Percentiles rank a stretch among this genome's conserved stretches.
phyloP scores from a whole-genome alignment of 768 basidiomycete species.

The Kwoniella botswanensis region DNA sequence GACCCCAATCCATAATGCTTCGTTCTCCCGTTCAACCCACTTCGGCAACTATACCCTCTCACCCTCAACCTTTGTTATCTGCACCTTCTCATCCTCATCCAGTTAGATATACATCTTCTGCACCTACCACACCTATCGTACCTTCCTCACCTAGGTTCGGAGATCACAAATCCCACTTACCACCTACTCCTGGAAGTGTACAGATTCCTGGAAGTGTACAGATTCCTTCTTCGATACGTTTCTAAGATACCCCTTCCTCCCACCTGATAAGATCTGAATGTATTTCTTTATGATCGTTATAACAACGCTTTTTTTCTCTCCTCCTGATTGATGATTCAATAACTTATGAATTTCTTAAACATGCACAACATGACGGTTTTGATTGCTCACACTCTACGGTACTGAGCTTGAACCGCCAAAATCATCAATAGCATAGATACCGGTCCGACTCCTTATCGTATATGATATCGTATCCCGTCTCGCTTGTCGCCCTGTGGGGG shows the following conservation, averaged over 20 bases:
- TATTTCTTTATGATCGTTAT: too few relatives aligned
- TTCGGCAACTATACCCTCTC: slow-evolving; percentile 16
- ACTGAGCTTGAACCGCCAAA: too few relatives aligned
- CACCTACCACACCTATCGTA: slow-evolving; percentile 39
- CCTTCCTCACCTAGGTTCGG: slow-evolving; percentile 35
- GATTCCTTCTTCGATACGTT: slow-evolving; percentile 35
- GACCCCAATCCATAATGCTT: slow-evolving; percentile 15
- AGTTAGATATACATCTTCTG: slow-evolving; percentile 30
- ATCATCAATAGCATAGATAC: too few relatives aligned
- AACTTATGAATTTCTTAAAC: too few relatives aligned
- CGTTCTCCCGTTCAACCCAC: slow-evolving; percentile 15
- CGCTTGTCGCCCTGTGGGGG: too few relatives aligned
- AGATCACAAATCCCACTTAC: neutral
- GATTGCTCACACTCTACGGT: too few relatives aligned
- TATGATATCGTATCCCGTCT: too few relatives aligned
- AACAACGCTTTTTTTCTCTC: too few relatives aligned
- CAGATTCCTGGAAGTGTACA: slow-evolving; percentile 36
- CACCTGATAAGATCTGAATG: too few relatives aligned
- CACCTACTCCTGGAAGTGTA: slow-evolving; percentile 28
- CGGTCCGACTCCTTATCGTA: too few relatives aligned
- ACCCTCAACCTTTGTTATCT: slow-evolving; percentile 32
- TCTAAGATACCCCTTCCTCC: slow-evolving; percentile 14
- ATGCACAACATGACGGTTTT: too few relatives aligned
- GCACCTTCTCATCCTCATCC: slow-evolving; percentile 27
- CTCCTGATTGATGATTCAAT: too few relatives aligned